phyloP scores from a whole-genome alignment of 352 stramenopile species.

The Halophytophthora polymorphica region DNA sequence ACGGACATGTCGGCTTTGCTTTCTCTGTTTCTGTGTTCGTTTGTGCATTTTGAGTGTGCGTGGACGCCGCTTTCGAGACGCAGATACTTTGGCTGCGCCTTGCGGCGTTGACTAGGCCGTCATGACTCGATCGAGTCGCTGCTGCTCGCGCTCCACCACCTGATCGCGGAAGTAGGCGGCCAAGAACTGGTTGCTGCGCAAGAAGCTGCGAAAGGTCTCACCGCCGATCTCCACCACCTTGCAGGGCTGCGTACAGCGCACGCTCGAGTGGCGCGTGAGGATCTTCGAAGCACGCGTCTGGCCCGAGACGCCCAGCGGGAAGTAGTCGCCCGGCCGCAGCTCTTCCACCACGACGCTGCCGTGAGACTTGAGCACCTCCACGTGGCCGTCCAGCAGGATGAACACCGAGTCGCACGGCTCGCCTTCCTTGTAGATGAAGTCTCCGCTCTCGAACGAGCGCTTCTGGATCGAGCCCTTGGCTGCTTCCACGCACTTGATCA shows the following conservation, averaged over 20 bases:
- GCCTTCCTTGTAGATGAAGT: slow-evolving; percentile 80
- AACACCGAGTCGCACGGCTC: slow-evolving; percentile 78
- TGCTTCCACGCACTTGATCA: slow-evolving; percentile 76
- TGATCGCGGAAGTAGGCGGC: slow-evolving; percentile 74
- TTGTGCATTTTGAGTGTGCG: no score
- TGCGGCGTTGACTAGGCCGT: slow-evolving; percentile 16
- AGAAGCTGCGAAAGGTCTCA: slow-evolving; percentile 80
- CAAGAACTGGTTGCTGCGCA: slow-evolving; percentile 83
- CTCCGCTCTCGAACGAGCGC: slow-evolving; percentile 44
- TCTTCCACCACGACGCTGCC: slow-evolving; percentile 70
- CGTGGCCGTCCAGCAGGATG: slow-evolving; percentile 68
- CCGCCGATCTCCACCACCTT: slow-evolving; percentile 78
- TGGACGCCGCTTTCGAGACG: no score
- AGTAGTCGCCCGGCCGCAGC: slow-evolving; percentile 71
- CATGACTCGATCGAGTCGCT: slow-evolving; percentile 53
- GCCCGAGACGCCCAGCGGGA: slow-evolving; percentile 72
- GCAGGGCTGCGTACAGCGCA: slow-evolving; percentile 61
- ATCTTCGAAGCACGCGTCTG: slow-evolving; percentile 67
- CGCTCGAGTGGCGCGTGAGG: slow-evolving; percentile 65
- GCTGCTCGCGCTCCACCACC: slow-evolving; percentile 61
- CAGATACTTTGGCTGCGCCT: not conserved
- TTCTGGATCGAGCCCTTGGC: slow-evolving; percentile 70
- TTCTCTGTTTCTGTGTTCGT: no score
- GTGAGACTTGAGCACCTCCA: slow-evolving; percentile 71
- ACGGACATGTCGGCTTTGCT: no score